A percentile compares a stretch with the other conserved stretches of the same genome.
Conservation (phyloP, 176 grass and related monocot genomes). For the Elaeis guineensis region DNA sequence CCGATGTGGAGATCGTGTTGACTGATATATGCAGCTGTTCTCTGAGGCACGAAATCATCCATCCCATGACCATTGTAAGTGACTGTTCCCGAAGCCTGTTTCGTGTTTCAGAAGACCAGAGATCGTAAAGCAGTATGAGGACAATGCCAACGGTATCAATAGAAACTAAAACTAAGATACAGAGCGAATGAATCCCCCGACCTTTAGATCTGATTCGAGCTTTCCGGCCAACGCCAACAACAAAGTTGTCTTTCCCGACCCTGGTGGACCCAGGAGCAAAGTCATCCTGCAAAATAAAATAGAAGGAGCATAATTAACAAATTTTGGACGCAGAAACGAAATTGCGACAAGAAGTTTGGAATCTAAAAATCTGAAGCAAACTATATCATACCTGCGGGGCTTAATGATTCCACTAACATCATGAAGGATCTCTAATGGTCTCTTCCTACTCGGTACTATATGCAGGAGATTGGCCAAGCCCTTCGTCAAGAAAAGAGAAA, state of each 20-base stretch:
- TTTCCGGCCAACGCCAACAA: conserved; percentile 63
- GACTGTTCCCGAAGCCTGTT: conserved; percentile 37
- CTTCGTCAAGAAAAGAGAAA: not conserved
- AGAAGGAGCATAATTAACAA: not conserved
- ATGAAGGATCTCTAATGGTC: conserved; percentile 44
- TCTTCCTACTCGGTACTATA: conserved; percentile 21
- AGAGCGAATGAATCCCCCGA: not conserved
- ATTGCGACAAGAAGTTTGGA: too few species aligned
- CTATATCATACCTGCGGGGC: conserved; percentile 42
- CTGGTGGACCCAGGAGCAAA: conserved; percentile 67
- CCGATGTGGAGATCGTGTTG: conserved; percentile 74
- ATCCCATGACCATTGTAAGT: conserved; percentile 63
- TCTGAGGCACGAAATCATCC: conserved; percentile 54
- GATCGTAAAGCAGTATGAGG: too few species aligned
- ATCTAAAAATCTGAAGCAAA: not conserved
- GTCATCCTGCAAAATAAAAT: conserved; percentile 51
- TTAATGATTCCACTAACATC: conserved; percentile 69
- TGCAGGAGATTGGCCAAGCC: not conserved
- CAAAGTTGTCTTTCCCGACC: conserved; percentile 61
- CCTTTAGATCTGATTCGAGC: conserved; percentile 40
- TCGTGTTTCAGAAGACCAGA: not conserved
- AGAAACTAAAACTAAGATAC: too few species aligned
- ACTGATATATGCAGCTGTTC: conserved; percentile 66
- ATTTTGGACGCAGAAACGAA: too few species aligned
- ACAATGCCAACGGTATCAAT: too few species aligned